Conservation (phyloP, 495 filamentous ascomycete species). For the Zalerion maritima region DNA sequence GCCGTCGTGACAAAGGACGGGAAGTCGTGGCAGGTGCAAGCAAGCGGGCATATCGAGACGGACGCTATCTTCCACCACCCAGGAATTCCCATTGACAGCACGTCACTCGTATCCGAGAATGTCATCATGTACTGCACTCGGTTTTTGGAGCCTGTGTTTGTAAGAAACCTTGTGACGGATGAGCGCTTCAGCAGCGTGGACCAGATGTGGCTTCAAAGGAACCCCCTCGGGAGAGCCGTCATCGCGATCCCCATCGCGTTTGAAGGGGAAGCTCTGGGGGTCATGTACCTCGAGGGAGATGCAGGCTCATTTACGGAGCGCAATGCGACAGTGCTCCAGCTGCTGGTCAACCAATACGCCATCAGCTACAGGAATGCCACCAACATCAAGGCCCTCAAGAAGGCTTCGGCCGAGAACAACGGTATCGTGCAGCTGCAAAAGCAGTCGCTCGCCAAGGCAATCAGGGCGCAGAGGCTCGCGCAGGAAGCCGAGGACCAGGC, state of each 20-base stretch:
- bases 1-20: slow-evolving; percentile 67
- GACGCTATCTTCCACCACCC: slow-evolving; percentile 47
- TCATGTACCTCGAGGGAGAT: slow-evolving; percentile 74
- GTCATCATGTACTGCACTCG: slow-evolving; percentile 71
- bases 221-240: slow-evolving; percentile 58
- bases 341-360: slow-evolving; percentile 78
- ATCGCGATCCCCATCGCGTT: slow-evolving; percentile 79
- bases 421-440: slow-evolving; percentile 85
- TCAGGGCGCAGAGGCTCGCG: too few relatives aligned
- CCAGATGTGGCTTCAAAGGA: slow-evolving; percentile 51
- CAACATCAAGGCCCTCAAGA: slow-evolving; percentile 66
- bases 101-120: slow-evolving; percentile 51
- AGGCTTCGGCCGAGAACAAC: slow-evolving; percentile 64
- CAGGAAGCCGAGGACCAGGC: slow-evolving; percentile 58
- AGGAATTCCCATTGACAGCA: slow-evolving; percentile 52
- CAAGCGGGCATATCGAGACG: slow-evolving; percentile 53
- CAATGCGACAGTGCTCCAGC: slow-evolving; percentile 69
- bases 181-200: slow-evolving; percentile 75
- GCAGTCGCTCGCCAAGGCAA: slow-evolving; percentile 61
- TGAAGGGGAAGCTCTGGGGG: slow-evolving; percentile 57
- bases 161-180: slow-evolving; percentile 69
- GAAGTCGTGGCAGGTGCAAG: slow-evolving; percentile 59
- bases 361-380: slow-evolving; percentile 81
- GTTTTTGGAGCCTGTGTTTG: slow-evolving; percentile 70
- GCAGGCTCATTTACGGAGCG: slow-evolving; percentile 78